These are phyloP conservation scores for Barbarea vulgaris DNA, from an alignment of 345 rosid species.

Conservation along the genomic window DNA sequence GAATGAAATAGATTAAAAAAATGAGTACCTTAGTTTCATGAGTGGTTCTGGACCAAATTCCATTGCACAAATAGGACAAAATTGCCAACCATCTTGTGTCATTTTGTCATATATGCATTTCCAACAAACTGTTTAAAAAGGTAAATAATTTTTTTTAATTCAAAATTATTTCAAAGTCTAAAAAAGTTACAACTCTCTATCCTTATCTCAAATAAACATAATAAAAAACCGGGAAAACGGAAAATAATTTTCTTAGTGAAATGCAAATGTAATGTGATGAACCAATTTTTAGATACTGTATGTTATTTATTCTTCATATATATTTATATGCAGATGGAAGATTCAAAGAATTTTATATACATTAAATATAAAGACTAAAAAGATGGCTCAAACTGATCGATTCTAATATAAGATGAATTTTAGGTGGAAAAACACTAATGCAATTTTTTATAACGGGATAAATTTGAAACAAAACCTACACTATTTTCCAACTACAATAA, in stretches of 20 bases:
- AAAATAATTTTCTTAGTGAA: too few species aligned
- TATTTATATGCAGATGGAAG: background rate
- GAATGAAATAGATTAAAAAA: background rate
- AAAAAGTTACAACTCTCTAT: too few species aligned
- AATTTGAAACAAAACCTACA: background rate
- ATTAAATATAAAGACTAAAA: background rate
- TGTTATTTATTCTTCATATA: too few species aligned
- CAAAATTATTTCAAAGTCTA: background rate
- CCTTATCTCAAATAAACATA: too few species aligned
- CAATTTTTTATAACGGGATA: background rate
- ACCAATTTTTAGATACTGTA: background rate
- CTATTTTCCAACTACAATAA: background rate
- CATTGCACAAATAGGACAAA: background rate
- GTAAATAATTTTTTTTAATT: background rate
- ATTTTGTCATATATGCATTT: conserved; percentile 2
- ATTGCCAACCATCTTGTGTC: background rate
- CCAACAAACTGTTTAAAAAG: conserved; percentile 4
- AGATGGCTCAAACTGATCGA: background rate
- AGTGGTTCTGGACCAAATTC: background rate
- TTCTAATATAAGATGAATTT: background rate
- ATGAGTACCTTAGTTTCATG: background rate
- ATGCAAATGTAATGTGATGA: background rate
- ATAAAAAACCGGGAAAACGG: too few species aligned
- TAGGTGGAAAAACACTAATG: background rate
- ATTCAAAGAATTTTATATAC: background rate